Evolutionary conservation across 352 stramenopile species (phyloP).

Genomic region (Thraustotheca clavata): DNA sequence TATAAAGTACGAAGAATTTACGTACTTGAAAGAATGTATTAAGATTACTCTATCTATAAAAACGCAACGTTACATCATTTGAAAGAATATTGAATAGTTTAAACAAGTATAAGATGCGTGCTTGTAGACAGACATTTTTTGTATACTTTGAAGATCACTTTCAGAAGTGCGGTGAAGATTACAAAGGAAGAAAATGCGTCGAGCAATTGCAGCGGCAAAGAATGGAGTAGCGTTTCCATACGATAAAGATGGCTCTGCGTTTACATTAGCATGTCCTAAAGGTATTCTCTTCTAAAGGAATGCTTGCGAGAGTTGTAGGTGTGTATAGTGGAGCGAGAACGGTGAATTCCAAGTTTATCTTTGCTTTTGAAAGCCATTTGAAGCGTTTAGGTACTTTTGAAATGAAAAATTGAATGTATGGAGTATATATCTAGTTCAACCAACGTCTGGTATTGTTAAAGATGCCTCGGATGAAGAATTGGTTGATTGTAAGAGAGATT

Average conservation of each 20-base stretch:
- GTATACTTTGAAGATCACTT: background rate
- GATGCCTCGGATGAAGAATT: constrained; percentile 35
- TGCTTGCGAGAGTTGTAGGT: constrained; percentile 12
- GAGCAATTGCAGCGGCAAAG: constrained; percentile 44
- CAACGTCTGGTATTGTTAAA: constrained; percentile 34
- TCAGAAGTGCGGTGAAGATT: constrained; percentile 1
- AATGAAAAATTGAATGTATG: background rate
- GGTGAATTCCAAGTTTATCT: constrained; percentile 60
- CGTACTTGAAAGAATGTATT: too few species aligned
- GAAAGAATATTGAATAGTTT: background rate
- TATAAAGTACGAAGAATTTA: too few species aligned
- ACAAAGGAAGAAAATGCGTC: constrained; percentile 3
- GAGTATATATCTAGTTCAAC: constrained; percentile 39
- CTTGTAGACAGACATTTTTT: too few species aligned
- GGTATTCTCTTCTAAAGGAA: constrained; percentile 13
- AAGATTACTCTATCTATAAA: too few species aligned
- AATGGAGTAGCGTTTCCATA: constrained; percentile 61
- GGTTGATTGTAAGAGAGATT: constrained; percentile 15
- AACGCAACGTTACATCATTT: too few species aligned
- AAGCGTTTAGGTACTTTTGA: constrained; percentile 47
- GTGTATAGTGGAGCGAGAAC: constrained; percentile 68
- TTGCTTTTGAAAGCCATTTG: constrained; percentile 74
- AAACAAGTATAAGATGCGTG: background rate
- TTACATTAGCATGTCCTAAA: constrained; percentile 50
- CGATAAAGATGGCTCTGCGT: constrained; percentile 49